These are phyloP conservation scores for Chrysosporium keratinophilum DNA, from an alignment of 2,329 filamentous ascomycete genomes.

Conservation along the genomic window DNA sequence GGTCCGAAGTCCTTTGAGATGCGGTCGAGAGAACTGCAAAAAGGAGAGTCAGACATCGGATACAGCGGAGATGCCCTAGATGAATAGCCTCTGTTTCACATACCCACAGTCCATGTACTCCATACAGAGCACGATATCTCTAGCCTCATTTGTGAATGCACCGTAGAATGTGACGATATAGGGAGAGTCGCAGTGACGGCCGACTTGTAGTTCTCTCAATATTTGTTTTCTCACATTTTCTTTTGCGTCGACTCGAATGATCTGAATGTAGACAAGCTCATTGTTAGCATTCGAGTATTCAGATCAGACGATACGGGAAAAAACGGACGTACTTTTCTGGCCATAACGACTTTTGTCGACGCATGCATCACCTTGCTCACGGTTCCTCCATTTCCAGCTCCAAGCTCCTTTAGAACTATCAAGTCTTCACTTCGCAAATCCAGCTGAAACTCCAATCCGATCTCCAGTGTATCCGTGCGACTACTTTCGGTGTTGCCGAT, in stretches of 20 bases:
- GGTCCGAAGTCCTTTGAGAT: constrained; percentile 93
- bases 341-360: constrained; percentile 92
- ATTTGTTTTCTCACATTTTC: constrained; percentile 95
- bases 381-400: constrained; percentile 91
- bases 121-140: constrained; percentile 99
- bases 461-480: constrained; percentile 68
- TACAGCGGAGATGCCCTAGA: constrained; percentile 10
- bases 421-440: constrained; percentile 87
- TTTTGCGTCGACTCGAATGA: constrained; percentile 97
- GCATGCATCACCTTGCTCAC: constrained; percentile 97
- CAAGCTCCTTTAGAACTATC: constrained; percentile 85
- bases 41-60: constrained; percentile 13
- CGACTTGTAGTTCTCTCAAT: constrained; percentile 92
- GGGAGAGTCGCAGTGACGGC: constrained; percentile 93
- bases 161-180: constrained; percentile 98
- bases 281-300: neutral
- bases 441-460: constrained; percentile 92
- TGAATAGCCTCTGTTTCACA: constrained; percentile 30
- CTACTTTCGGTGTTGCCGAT: constrained; percentile 49
- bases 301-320: neutral
- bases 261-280: constrained; percentile 41
- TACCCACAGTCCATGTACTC: constrained; percentile 99
- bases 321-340: constrained; percentile 63
- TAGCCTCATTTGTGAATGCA: constrained; percentile 89
- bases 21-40: constrained; percentile 69